Percentiles rank a stretch among this genome's conserved stretches.
Evolutionary conservation across 2,329 filamentous ascomycete genomes (phyloP).

Genomic region (Epichloe aotearoae): DNA sequence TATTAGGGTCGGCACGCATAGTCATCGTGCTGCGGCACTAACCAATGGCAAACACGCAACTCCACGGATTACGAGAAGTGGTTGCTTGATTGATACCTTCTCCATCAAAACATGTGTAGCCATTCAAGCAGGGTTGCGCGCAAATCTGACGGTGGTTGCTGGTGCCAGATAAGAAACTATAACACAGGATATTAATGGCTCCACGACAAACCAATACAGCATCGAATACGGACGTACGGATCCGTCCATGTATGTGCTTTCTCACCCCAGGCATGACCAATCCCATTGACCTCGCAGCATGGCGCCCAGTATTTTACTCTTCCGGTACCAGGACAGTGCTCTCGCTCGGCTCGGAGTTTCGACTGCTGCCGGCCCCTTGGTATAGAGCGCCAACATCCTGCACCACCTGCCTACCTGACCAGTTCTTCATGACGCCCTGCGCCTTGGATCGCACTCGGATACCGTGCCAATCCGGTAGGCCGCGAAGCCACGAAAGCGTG

Average conservation of each 20-base stretch:
- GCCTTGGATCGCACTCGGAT: conserved; percentile 32
- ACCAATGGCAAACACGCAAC: too few species aligned
- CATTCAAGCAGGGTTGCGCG: background rate
- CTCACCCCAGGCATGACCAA: background rate
- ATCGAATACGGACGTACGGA: background rate
- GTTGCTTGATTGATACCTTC: too few species aligned
- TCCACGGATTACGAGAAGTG: too few species aligned
- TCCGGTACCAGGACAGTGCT: conserved; percentile 18
- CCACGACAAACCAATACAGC: background rate
- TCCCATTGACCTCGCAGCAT: too few species aligned
- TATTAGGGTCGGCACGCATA: background rate
- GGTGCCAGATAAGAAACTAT: background rate
- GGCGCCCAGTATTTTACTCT: conserved; percentile 7
- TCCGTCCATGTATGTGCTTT: background rate
- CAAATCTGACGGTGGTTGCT: too few species aligned
- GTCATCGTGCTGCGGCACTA: too few species aligned
- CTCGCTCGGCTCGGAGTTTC: conserved; percentile 1
- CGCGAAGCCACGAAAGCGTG: conserved; percentile 30
- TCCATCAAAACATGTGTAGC: too few species aligned
- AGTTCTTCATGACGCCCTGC: conserved; percentile 28
- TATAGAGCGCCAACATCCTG: conserved; percentile 24
- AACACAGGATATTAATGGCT: background rate
- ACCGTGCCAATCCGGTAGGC: conserved; percentile 51
- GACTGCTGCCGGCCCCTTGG: background rate
- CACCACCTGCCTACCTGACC: conserved; percentile 34